Evolutionary conservation across 1,284 basidiomycete species (phyloP), one percentile per base, ranked within the genome.

Genomic region (Termitomyces sp.): DNA sequence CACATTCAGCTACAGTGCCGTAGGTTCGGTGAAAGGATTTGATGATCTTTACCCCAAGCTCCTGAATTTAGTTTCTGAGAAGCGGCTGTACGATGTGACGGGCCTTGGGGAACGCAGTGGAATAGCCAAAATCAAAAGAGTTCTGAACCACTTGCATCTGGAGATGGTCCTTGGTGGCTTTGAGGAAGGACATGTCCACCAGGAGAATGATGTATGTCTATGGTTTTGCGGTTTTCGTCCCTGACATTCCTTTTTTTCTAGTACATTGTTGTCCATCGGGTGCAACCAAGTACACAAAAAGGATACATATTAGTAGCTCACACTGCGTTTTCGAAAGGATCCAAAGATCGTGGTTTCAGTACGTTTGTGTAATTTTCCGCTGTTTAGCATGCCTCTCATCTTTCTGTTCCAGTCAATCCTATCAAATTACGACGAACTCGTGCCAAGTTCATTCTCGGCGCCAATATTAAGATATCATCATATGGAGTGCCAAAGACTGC

Each of bases 21-120:
- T 91, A 46, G 94, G 94, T 1, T 94, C 92, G 5, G 93, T 93
- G 62, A 96, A 97, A 70, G 94, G 94, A 33, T 96, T 95, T 65
- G 94, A 98, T 66, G 94, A 98, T 64, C 72, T 98, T n/a, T 97
- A 97, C 67, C 94, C 94, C 5, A 93, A 92, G 68, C 72, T 95
- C 17, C 72, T 98, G 40, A 83, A 96, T 68, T 77, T 98, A 34
- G 95, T 98, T 13, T 76, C 75, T 12, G 94, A 98, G 70, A 87
- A 82, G 64, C 77, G 93, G 58, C 70, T 73, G 63, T 98, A 98
- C 66, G 87, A 91, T 61, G 65, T 77, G 42, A 82, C 73, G 34
- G 73, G 74, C 5, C 67, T 81, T 12, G 79, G 73, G 13, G 74
- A 79, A 52, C 67, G 72, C 19, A 84, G 82, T 50, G 90, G 90